Evolutionary conservation across 768 basidiomycete species (phyloP).

Genomic region (Calocybe indica): DNA sequence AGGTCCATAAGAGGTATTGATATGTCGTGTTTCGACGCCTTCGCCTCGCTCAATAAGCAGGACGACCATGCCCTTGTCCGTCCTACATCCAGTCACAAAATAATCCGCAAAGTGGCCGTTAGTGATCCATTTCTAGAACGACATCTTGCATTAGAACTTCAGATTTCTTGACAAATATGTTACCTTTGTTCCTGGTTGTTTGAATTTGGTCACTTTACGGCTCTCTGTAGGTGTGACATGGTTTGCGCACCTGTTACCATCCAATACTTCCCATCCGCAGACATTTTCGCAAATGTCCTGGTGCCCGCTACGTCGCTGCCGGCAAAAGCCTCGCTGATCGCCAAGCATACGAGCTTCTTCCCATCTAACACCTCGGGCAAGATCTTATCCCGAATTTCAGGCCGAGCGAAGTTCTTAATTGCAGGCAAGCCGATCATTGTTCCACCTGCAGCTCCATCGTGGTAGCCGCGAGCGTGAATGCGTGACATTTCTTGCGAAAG

Average conservation of each 20-base stretch:
- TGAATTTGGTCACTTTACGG: not conserved
- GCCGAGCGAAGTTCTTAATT: slow-evolving; percentile 30
- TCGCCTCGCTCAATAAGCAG: slow-evolving; percentile 9
- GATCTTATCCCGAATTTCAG: slow-evolving; percentile 42
- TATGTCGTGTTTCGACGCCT: slow-evolving; percentile 15
- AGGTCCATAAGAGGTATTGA: slow-evolving; percentile 42
- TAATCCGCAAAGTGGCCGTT: slow-evolving; percentile 64
- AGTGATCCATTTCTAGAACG: slow-evolving; percentile 26
- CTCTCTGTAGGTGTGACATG: not conserved
- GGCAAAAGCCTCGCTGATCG: slow-evolving; percentile 74
- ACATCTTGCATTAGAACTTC: not conserved
- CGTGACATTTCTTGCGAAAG: slow-evolving; percentile 60
- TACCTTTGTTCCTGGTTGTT: slow-evolving; percentile 41
- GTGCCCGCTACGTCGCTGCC: slow-evolving; percentile 65
- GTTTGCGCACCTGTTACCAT: slow-evolving; percentile 64
- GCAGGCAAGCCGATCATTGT: slow-evolving; percentile 68
- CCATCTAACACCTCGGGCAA: slow-evolving; percentile 48
- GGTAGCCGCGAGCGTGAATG: slow-evolving; percentile 55
- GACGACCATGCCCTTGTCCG: slow-evolving; percentile 30
- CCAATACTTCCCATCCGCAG: slow-evolving; percentile 62
- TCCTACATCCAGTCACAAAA: slow-evolving; percentile 59
- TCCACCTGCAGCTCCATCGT: slow-evolving; percentile 60
- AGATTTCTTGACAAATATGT: not conserved
- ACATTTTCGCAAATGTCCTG: slow-evolving; percentile 55
- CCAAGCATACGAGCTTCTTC: slow-evolving; percentile 68